These are phyloP conservation scores for Heimioporus retisporus DNA, from an alignment of 1,284 basidiomycete species.

Conservation along the genomic window DNA sequence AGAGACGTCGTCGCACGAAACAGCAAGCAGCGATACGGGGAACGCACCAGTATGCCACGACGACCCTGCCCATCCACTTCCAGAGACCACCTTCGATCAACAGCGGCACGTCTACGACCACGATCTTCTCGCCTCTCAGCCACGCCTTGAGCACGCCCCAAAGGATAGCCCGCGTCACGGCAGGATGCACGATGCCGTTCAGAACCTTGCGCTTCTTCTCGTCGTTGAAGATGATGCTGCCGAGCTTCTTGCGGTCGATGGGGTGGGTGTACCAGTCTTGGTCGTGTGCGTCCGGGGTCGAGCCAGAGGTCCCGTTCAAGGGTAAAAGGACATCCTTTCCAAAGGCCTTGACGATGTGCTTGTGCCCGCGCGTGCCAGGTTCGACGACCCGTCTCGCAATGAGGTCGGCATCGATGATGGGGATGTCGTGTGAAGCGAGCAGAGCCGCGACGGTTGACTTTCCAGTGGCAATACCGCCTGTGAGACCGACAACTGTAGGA, in stretches of 20 bases:
- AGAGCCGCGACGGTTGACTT: conserved; percentile 93
- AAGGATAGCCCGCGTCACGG: conserved; percentile 83
- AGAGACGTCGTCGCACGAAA: not conserved
- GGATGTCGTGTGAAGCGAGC: conserved; percentile 72
- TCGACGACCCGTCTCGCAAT: conserved; percentile 91
- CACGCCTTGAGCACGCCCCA: conserved; percentile 78
- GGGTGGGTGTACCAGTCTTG: conserved; percentile 62
- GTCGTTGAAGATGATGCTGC: conserved; percentile 88
- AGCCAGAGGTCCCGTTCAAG: no score
- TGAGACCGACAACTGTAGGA: conserved; percentile 85
- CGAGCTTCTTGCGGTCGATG: conserved; percentile 88
- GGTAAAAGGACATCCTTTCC: conserved; percentile 71
- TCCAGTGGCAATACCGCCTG: conserved; percentile 97
- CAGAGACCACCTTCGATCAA: conserved; percentile 93
- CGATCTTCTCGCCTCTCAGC: conserved; percentile 76
- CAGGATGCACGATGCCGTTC: conserved; percentile 93
- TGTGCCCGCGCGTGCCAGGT: conserved; percentile 84
- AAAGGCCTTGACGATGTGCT: conserved; percentile 77
- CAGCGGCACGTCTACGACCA: conserved; percentile 92
- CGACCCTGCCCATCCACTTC: conserved; percentile 86
- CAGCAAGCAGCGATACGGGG: not conserved
- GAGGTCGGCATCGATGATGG: conserved; percentile 94
- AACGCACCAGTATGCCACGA: conserved; percentile 91
- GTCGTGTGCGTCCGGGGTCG: conserved; percentile 33
- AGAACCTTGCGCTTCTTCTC: conserved; percentile 77